Evolutionary conservation across 257 asterid genomes (phyloP).

Genomic region (Catharanthus roseus): DNA sequence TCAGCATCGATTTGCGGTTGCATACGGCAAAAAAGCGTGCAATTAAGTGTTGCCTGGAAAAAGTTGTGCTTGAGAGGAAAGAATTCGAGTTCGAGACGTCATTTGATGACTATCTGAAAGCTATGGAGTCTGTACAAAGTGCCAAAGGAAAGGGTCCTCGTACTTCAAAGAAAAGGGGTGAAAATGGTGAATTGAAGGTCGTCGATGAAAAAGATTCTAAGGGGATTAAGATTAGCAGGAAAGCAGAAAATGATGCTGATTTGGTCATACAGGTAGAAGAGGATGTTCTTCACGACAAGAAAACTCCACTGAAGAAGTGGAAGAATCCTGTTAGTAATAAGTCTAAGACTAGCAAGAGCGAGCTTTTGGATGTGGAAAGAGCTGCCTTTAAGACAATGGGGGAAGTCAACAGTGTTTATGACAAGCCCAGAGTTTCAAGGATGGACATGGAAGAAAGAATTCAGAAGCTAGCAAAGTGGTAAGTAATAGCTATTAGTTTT

Average conservation of each 20-base stretch:
- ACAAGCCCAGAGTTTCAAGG: constrained; percentile 55
- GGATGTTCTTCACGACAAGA: constrained; percentile 16
- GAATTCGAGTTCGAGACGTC: constrained; percentile 66
- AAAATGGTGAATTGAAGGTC: constrained; percentile 7
- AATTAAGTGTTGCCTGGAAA: constrained; percentile 21
- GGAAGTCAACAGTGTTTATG: constrained; percentile 29
- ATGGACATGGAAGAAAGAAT: constrained; percentile 92
- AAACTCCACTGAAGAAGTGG: constrained; percentile 14
- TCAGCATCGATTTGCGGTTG: constrained; percentile 20
- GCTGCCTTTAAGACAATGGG: constrained; percentile 71
- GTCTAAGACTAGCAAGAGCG: constrained; percentile 11
- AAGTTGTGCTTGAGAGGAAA: constrained; percentile 36
- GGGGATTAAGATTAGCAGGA: neutral
- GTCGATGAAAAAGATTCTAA: neutral
- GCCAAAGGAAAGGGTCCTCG: constrained; percentile 14
- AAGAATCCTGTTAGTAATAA: constrained; percentile 16
- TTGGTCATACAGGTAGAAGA: constrained; percentile 15
- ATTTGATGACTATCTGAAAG: constrained; percentile 79
- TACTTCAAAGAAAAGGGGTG: constrained; percentile 7
- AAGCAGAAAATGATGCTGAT: constrained; percentile 1
- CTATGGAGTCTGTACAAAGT: constrained; percentile 60
- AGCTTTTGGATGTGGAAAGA: constrained; percentile 41
- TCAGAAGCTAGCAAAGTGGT: constrained; percentile 85
- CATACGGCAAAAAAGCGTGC: constrained; percentile 23
- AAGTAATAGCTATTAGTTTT: constrained; percentile 23